Base-by-base conservation (phyloP, 768 basidiomycete genomes). In the Tulasnella sp. region DNA sequence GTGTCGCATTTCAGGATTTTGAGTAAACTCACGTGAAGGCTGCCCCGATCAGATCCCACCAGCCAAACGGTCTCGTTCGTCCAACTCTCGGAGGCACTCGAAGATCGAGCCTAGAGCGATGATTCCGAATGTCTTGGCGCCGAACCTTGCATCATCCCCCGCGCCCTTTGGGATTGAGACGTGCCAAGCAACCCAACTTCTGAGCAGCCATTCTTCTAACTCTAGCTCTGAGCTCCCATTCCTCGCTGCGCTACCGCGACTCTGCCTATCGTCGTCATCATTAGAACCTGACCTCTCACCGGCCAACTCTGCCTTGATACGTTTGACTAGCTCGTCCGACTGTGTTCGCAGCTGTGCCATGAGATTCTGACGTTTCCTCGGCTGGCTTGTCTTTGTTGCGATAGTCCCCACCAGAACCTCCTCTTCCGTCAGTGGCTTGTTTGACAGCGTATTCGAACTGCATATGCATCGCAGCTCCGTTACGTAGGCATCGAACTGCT, bases 331-430 rank as follows among this genome's bases (percentile, higher is more conserved):
- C 5, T 73, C 64, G 46, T 76, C 73, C 0, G 79, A 81, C 54
- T 76, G 75, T 48, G 82, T 81, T 49, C 82, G 73, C 57, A 85
- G 64, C 53, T 74, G 75, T 0, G 79, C 71, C 64, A 82, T 83
- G 34, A 74, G 65, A 38, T 83, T 78, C 60, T 70, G 74, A 22
- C 82, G 73, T 59, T 71, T 74, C 8, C 80, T 73, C 11, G 77
- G 76, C 63, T 84, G 80, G 0, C 81, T 78, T 11, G 74, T 79
- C 60, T 82, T 81, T 19, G 82, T 81, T 0, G 78, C 71, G 60
- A 85, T 85, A 0, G 83, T 84, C 0, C 85, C 84, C 17, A 84
- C 68, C 2, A 82, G 69, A 0, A 77, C 81, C 66, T 85, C 85
- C 65, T 80, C 82, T 64, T 85, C 83, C 9, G 77, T 77, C 1